Base-by-base conservation (phyloP, 2,329 filamentous ascomycete genomes). In the Colletotrichum aenigma region DNA sequence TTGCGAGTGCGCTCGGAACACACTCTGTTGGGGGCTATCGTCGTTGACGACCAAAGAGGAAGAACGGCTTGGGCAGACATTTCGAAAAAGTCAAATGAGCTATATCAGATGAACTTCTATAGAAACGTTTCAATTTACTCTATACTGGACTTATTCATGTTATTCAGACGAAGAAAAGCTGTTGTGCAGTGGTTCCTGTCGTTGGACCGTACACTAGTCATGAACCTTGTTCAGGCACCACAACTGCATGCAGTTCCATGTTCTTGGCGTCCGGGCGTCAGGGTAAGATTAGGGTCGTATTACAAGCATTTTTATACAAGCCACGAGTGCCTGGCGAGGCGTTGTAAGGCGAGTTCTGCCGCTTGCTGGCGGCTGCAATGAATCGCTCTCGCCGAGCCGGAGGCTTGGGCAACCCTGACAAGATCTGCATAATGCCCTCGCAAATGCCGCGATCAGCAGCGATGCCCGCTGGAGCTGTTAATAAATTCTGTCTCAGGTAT, bases 201-300 rank as follows among this genome's bases (percentile, higher is more conserved):
- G 73, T 48, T 16, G 26, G 58, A 26, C 34, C 10, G 34, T 65
- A 8, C 64, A 65, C 70, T 73, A 75, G 73, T 75, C 73, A 75
- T 75, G 70, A 55, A 73, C 73, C 73, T 62, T 75, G 73, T 36
- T 65, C 58, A n/a, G 36, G n/a, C 56, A 64, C 56, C 68, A 32
- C 28, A 38, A 64, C 16, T 58, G 48, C 64, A 58, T 69, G 58
- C 65, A 58, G 58, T 65, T 34, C 16, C 28, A 52, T 38, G 28
- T 28, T 24, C 64, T 75, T 68, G 48, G 64, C 65, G 65, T 13
- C 18, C 65, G 48, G 64, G 66, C 56, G 24, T 60, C 70, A 55
- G 21, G 64, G 56, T 61, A 74, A 74, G 72, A 71, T 71, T 69
- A 73, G 38, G 38, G 73, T 75, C 73, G 64, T 65, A 73, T 65